Conservation (phyloP, 768 basidiomycete species). For the Trametes gibbosa region DNA sequence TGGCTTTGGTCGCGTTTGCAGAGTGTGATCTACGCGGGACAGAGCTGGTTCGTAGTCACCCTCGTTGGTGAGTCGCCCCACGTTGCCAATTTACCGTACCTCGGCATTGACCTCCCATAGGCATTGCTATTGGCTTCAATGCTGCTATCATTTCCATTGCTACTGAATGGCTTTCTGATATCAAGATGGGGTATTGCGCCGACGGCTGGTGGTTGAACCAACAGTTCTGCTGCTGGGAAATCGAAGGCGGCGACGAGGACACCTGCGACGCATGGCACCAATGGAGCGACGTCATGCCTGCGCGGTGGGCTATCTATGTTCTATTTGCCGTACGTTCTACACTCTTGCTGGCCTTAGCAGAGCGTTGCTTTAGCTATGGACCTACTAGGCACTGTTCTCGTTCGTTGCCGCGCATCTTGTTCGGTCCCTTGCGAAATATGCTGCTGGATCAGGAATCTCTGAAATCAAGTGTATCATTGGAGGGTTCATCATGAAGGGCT, state of each 20-base stretch:
- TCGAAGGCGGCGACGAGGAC: conserved; percentile 74
- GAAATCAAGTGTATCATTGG: conserved; percentile 98
- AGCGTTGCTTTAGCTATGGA: background rate
- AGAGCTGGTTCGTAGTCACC: conserved; percentile 91
- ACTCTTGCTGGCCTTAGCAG: background rate
- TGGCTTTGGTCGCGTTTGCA: conserved; percentile 64
- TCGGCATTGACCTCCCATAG: conserved; percentile 36
- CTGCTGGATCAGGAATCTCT: conserved; percentile 96
- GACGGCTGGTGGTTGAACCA: conserved; percentile 99
- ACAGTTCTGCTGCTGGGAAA: conserved; percentile 98
- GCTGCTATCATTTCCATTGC: conserved; percentile 95
- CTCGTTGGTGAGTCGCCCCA: conserved; percentile 63
- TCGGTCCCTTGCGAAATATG: conserved; percentile 84
- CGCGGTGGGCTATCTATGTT: conserved; percentile 85
- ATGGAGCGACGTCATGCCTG: conserved; percentile 73
- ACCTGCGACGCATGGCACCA: conserved; percentile 90
- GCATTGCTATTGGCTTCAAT: conserved; percentile 86
- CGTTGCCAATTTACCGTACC: background rate
- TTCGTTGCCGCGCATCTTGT: conserved; percentile 90
- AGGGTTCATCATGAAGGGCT: conserved; percentile 97
- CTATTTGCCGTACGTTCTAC: conserved; percentile 72
- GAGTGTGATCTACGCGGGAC: conserved; percentile 63
- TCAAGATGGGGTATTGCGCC: conserved; percentile 95
- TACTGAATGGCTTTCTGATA: conserved; percentile 96
- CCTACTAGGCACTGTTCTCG: conserved; percentile 69